Evolutionary conservation across 345 rosid genomes (phyloP), one percentile per base, ranked within the genome.

Genomic region (Cochlearia excelsa): DNA sequence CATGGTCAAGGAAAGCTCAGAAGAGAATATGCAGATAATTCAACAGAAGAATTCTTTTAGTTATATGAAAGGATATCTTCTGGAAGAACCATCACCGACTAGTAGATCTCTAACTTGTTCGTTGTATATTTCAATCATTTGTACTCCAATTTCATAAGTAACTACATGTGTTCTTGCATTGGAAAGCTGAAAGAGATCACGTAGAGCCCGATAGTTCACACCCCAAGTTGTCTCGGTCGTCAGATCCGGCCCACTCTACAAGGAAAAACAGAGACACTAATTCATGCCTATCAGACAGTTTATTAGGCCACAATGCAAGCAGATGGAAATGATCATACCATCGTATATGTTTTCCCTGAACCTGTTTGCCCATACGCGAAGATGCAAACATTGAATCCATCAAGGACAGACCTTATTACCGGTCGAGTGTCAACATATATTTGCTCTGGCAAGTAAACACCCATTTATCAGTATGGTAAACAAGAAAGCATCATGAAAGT

Each of bases 331-430:
- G 54, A 34, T 8, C 52, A 40, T 82, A 93, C 99, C 99, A 93
- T 93, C 6, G 99, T 93, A 70, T 84, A 88, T 43, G 99, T 93
- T 74, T 93, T 93, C 64, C 99, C 99, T 7, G 99, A 92, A 66
- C 99, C 99, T 11, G 99, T 92, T 82, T 92, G 99, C 53, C 99
- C 99, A 71, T 92, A 92, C 16, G 99, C 99, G 30, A 92, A 92
- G 58, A 92, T 88, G 72, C 99, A 92, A 42, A 88, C 99, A 71
- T 92, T 92, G 66, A 67, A 92, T 49, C 99, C 99, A 63, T 92
- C 99, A 1, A 92, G 84, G 38, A 92, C 91, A 1, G 99, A 88
- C 70, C 99, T 76, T 66, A 92, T 62, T 64, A 92, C 70, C 0
- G 97, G 95, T 57, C 71, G 94, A 58, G 97, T 88, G 60, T 93